Base-by-base conservation (phyloP, 164 flowering plant species). In the Magnolia changhungtana region DNA sequence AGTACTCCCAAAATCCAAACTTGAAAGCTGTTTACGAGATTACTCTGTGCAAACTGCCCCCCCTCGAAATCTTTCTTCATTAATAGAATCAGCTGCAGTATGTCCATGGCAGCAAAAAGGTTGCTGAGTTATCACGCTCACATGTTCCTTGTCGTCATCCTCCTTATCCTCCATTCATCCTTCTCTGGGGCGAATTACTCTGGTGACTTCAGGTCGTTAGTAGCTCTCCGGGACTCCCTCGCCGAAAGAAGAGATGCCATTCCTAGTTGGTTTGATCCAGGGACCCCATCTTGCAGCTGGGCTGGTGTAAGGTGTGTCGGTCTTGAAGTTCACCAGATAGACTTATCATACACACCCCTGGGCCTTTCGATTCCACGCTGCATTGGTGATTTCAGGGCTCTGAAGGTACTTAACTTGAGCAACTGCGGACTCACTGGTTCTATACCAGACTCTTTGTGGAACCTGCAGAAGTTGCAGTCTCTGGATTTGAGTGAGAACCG, bases 221-320 rank as follows among this genome's bases (percentile, higher is more conserved):
- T 80, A 16, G 24, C 76, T 52, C 86, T 87, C 14, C 81, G 86
- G 79, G 75, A 76, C 67, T 77, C 81, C 65, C 81, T 86, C 24
- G 37, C 59, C 49, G 73, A 67, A 63, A 82, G 75, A 73, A 77
- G 76, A 59, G 69, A 79, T 20, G 59, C 74, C 23, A 75, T 84
- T 58, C 85, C 84, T 1, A 88, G 82, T 77, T 87, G 91, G 93
- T 86, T 83, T 75, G 73, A 79, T 73, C 52, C 84, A 66, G 70
- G 76, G 8, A 69, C 81, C 11, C 75, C 82, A 71, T 90, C 90
- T 31, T 90, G 93, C 82, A 86, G 82, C 67, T 87, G 91, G 93
- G 76, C 86, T 55, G 91, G 93, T 4, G 76, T 90, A 72, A 74
- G 67, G 63, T 90, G 93, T 65, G 80, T 80, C 49, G 88, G 82